Conservation (phyloP, 208 protist species). For the Paratrypanosoma confusum region DNA sequence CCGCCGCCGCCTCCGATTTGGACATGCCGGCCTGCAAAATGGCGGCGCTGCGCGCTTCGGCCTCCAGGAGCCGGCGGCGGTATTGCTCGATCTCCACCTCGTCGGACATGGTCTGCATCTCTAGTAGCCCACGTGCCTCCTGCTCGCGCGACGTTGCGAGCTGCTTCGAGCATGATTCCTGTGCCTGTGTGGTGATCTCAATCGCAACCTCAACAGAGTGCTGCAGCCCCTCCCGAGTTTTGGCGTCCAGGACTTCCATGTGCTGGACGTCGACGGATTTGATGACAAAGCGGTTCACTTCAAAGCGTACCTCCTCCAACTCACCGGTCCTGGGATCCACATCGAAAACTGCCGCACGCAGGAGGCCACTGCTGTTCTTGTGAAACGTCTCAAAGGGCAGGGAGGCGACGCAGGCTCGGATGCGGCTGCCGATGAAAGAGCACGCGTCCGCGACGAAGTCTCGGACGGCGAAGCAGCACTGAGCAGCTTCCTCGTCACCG, state of each 20-base stretch:
- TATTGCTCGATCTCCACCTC: constrained; percentile 87
- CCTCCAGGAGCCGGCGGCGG: constrained; percentile 70
- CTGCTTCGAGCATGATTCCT: constrained; percentile 89
- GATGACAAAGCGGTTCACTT: constrained; percentile 87
- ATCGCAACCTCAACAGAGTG: constrained; percentile 96
- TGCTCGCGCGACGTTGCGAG: constrained; percentile 86
- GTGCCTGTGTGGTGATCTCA: constrained; percentile 92
- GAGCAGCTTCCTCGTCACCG: constrained; percentile 33
- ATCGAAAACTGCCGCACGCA: constrained; percentile 78
- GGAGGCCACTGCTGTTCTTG: constrained; percentile 44
- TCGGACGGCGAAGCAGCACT: constrained; percentile 62
- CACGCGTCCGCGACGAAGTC: constrained; percentile 84
- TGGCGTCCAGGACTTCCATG: constrained; percentile 90
- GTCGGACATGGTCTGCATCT: constrained; percentile 87
- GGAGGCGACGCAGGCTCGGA: constrained; percentile 65
- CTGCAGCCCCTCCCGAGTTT: constrained; percentile 89
- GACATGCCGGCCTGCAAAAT: constrained; percentile 86
- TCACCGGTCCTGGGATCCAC: constrained; percentile 34
- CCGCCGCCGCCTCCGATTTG: constrained; percentile 80
- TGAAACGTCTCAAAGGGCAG: constrained; percentile 87
- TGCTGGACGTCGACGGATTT: constrained; percentile 93
- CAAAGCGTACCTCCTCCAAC: constrained; percentile 68
- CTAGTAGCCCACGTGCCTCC: constrained; percentile 80
- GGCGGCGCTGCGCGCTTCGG: constrained; percentile 71
- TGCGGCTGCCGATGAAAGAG: constrained; percentile 73